Evolutionary conservation across 2,329 filamentous ascomycete species (phyloP), one percentile per base, ranked within the genome.

Genomic region (Colletotrichum orchidophilum): DNA sequence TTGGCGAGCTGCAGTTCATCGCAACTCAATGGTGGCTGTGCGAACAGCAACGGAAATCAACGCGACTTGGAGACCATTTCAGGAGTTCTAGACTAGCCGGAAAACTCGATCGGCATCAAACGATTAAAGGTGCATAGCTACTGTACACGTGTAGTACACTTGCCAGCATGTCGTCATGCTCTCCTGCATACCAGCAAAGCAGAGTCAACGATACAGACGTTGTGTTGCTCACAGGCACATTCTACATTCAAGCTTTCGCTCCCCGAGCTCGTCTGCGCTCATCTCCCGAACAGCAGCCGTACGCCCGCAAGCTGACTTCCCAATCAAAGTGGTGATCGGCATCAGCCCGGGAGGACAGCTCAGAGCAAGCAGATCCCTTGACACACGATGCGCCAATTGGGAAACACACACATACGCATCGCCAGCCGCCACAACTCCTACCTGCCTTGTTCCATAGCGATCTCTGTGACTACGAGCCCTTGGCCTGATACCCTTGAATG

Each of bases 231-330:
- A 5, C 8, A 27, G 27, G 13, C 27, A 24, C n/a, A 3, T 61
- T 61, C 12, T 5, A 46, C n/a, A 24, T 31, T 70, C 46, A 70
- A 70, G 62, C 62, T 70, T 70, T 70, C n/a, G 13, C n/a, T 49
- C 24, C 54, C 31, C 62, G 31, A 39, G 18, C 33, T 33, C 62
- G 31, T 42, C 46, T 59, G 39, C 55, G 57, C 63, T 18, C 63
- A 70, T 70, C 52, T 62, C 55, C 55, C 63, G 50, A 66, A 50
- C 15, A 26, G 50, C 21, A 35, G 39, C 53, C 29, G 21, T 12
- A 35, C 49, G 33, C 33, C 54, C 55, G n/a, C 63, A 62, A 24
- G 21, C 33, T 27, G 13, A 12, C 33, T 26, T 42, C 26, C 66
- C 54, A 58, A 27, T 29, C 27, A 12, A 57, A 61, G 67, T 24